These are phyloP conservation scores for Ogataea chonburiensis DNA, from an alignment of 805 yeast species.

Conservation along the genomic window DNA sequence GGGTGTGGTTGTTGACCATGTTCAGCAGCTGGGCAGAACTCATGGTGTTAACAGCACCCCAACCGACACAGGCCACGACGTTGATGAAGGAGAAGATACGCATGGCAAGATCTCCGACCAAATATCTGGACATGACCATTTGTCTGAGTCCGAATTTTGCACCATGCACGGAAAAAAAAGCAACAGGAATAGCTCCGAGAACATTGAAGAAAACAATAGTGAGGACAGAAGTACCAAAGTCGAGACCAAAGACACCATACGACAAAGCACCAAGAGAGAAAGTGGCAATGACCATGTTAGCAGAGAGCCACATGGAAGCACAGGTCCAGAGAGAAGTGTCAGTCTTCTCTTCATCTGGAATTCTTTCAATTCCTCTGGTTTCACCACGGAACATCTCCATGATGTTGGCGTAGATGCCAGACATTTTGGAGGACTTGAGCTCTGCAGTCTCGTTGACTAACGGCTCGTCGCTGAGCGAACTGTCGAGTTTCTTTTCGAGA, in stretches of 20 bases:
- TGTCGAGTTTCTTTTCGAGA: conserved; percentile 30
- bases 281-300: conserved; percentile 84
- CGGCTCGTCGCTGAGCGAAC: conserved; percentile 25
- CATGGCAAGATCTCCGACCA: conserved; percentile 73
- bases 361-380: conserved; percentile 75
- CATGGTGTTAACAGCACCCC: conserved; percentile 93
- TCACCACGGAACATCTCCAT: conserved; percentile 44
- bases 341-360: conserved; percentile 75
- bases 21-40: conserved; percentile 82
- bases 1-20: conserved; percentile 60
- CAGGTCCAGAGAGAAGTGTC: conserved; percentile 66
- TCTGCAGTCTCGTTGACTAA: conserved; percentile 26
- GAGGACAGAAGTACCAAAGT: conserved; percentile 70
- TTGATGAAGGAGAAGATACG: conserved; percentile 77
- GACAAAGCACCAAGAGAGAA: conserved; percentile 75
- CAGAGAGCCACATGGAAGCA: conserved; percentile 88
- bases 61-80: conserved; percentile 85
- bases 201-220: conserved; percentile 69
- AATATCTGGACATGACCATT: conserved; percentile 74
- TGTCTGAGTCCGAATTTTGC: conserved; percentile 85
- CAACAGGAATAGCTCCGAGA: conserved; percentile 77
- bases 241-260: conserved; percentile 56
- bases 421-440: conserved; percentile 14
- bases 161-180: conserved; percentile 80
- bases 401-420: conserved; percentile 23